Percentiles rank a stretch among this genome's conserved stretches.
These are phyloP conservation scores for Cladobotryum mycophilum DNA, from an alignment of 2,329 filamentous ascomycete species.

Conservation along the genomic window DNA sequence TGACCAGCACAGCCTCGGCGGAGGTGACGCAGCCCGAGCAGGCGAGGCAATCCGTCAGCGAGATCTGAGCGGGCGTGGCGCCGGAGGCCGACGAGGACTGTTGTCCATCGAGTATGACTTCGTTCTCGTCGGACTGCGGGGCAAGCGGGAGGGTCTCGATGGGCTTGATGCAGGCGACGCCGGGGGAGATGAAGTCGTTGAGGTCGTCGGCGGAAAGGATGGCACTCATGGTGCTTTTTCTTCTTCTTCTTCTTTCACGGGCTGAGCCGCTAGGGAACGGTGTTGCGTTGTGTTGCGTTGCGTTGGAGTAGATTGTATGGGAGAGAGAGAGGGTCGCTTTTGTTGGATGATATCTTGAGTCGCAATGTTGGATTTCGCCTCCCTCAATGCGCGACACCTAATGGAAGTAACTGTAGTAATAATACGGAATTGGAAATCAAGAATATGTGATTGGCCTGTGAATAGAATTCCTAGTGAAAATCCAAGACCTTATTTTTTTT, in stretches of 20 bases:
- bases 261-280: too few relatives aligned
- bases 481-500: neutral
- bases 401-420: too few relatives aligned
- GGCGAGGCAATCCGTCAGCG: slow-evolving; percentile 91
- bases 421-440: too few relatives aligned
- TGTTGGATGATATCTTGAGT: too few relatives aligned
- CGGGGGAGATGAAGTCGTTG: slow-evolving; percentile 98
- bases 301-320: too few relatives aligned
- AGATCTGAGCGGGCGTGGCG: slow-evolving; percentile 78
- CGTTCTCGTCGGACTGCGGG: slow-evolving; percentile 50
- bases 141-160: slow-evolving; percentile 79
- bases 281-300: too few relatives aligned
- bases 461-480: neutral
- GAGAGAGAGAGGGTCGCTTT: too few relatives aligned
- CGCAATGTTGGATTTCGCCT: too few relatives aligned
- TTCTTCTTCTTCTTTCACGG: slow-evolving; percentile 15
- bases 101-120: slow-evolving; percentile 91
- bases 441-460: too few relatives aligned
- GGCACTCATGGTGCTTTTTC: slow-evolving; percentile 67
- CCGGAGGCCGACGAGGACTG: slow-evolving; percentile 46
- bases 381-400: too few relatives aligned
- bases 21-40: slow-evolving; percentile 98
- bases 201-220: slow-evolving; percentile 95
- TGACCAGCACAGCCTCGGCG: slow-evolving; percentile 93
- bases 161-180: slow-evolving; percentile 96